These are phyloP conservation scores for Primulina eburnea DNA, from an alignment of 257 asterid species.

Conservation along the genomic window DNA sequence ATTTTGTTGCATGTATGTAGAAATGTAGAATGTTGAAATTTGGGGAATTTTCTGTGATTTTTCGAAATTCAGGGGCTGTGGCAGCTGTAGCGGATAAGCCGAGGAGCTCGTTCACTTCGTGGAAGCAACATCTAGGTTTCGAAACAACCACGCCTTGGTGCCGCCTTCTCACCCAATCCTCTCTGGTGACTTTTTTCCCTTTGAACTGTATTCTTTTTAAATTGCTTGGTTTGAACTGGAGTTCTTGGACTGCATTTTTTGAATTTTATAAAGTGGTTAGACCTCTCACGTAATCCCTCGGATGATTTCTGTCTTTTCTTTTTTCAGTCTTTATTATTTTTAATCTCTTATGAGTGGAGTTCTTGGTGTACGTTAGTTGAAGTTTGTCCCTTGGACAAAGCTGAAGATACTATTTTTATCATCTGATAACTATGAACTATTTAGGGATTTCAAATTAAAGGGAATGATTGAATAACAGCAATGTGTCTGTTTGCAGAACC, in stretches of 20 bases:
- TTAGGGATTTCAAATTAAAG: neutral
- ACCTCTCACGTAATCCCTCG: neutral
- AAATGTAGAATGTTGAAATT: constrained; percentile 6
- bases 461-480: constrained; percentile 15
- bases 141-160: constrained; percentile 72
- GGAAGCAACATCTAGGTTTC: constrained; percentile 52
- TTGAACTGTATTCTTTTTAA: neutral
- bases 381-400: neutral
- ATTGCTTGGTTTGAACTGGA: constrained; percentile 4
- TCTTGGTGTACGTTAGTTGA: neutral
- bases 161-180: constrained; percentile 59
- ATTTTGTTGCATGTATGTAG: constrained; percentile 25
- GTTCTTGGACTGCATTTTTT: constrained; percentile 1
- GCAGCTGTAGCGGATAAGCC: constrained; percentile 49
- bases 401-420: neutral
- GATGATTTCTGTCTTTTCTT: neutral
- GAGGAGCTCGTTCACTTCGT: constrained; percentile 48
- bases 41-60: neutral
- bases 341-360: neutral
- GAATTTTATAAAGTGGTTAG: constrained; percentile 3
- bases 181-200: constrained; percentile 45
- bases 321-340: neutral
- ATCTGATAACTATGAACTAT: neutral
- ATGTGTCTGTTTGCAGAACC: constrained; percentile 49
- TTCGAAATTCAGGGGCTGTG: constrained; percentile 36